Base-by-base conservation (phyloP, 106 monocot species). In the Dioscorea dumetorum region DNA sequence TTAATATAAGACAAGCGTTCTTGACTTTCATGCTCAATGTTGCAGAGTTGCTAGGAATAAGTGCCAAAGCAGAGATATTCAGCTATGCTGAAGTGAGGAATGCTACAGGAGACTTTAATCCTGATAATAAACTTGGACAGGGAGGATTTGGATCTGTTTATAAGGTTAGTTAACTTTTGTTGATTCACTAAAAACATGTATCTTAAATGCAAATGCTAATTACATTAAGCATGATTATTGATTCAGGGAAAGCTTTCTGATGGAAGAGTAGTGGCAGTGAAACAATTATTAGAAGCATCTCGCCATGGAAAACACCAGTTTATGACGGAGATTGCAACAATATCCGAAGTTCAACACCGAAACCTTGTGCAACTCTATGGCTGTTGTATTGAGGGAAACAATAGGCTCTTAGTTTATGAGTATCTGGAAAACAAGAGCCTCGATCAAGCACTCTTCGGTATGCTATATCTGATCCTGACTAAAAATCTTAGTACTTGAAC, bases 391-490 rank as follows among this genome's bases (percentile, higher is more conserved):
- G 88, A 88, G 77, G 88, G 86, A 53, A 76, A 77, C 21, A 88
- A 77, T 28, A 77, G 79, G 22, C 82, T 91, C 23, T 53, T 97
- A 57, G 91, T 97, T 31, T 91, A 88, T 51, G 95, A 97, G 58
- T 89, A 88, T 68, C 67, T 91, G 0, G 77, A 81, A 50, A 88
- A 97, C 60, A 85, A 70, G 69, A 97, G 95, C 70, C 82, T 97
- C 22, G 91, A 91, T 76, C 79, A 86, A 50, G 86, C 85, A 49
- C 33, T 97, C 49, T 91, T 97, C 63, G 91, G 95, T 95, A 79
- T 51, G 59, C 19, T 50, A 57, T 8, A 61, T 14, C 24, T 12
- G 22, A 22, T 60, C 6, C 20, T 66, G 34, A 33, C 59, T 80
- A 58, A 18, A 5, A 19, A 54, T 28, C 28, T 28, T 28, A 28